Conservation (phyloP, 768 basidiomycete species). For the Clavaria fumosa region DNA sequence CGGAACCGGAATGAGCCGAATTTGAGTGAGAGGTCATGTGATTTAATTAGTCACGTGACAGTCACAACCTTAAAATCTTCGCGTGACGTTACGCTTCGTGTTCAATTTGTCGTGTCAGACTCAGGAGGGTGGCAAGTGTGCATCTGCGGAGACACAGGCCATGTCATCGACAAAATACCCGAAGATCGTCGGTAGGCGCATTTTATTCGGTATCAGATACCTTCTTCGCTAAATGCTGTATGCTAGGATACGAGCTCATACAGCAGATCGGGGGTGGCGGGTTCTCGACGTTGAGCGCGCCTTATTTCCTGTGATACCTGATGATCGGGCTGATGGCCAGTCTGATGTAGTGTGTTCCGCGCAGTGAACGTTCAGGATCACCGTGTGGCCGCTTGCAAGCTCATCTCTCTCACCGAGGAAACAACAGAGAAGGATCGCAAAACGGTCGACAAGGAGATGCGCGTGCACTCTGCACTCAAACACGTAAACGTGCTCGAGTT, state of each 20-base stretch:
- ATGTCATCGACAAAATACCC: conserved; percentile 21
- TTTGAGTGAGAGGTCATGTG: too few species aligned
- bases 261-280: conserved; percentile 77
- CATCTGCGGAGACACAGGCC: too few species aligned
- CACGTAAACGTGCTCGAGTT: conserved; percentile 76
- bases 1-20: too few species aligned
- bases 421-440: conserved; percentile 62
- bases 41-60: too few species aligned
- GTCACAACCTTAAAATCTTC: too few species aligned
- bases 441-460: conserved; percentile 81
- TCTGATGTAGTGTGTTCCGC: conserved; percentile 51
- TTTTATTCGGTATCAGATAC: neutral
- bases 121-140: too few species aligned
- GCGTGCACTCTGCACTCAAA: conserved; percentile 69
- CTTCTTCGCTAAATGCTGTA: neutral
- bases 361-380: conserved; percentile 57
- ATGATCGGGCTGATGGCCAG: neutral
- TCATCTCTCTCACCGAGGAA: conserved; percentile 46
- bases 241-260: conserved; percentile 50
- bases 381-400: conserved; percentile 76
- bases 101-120: too few species aligned
- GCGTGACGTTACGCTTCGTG: too few species aligned
- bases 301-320: neutral
- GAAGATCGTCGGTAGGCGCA: conserved; percentile 24
- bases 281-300: conserved; percentile 55